A percentile compares a stretch with the other conserved stretches of the same genome.
Conservation (phyloP, 2,329 filamentous ascomycete genomes). For the Rachicladosporium sp. region DNA sequence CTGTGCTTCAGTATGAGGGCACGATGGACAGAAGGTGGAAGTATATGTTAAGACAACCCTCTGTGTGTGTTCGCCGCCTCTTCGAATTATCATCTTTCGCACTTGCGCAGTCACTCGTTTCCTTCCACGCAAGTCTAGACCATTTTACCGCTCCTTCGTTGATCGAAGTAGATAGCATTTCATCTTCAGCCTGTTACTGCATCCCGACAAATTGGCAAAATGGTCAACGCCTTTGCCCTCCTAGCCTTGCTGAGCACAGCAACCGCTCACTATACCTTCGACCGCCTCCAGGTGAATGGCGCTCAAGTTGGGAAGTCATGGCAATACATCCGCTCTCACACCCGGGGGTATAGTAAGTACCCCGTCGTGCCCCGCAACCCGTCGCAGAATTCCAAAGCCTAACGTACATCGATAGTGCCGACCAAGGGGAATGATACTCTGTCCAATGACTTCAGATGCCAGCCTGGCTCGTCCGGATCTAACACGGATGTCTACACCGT, state of each 20-base stretch:
- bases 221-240: conserved; percentile 21
- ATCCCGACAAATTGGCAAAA: conserved; percentile 10
- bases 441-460: conserved; percentile 14
- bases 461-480: conserved; percentile 15
- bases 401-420: conserved; percentile 5
- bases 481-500: conserved; percentile 22
- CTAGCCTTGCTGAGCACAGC: conserved; percentile 18
- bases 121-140: too few species aligned
- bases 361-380: too few species aligned
- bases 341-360: conserved; percentile 3
- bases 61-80: not conserved
- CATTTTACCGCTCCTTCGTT: conserved; percentile 3
- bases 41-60: not conserved
- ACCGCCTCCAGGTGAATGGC: conserved; percentile 32
- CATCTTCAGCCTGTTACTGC: not conserved
- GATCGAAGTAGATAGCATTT: conserved; percentile 3
- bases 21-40: too few species aligned
- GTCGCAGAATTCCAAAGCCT: too few species aligned
- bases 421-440: conserved; percentile 21
- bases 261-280: conserved; percentile 25
- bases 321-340: conserved; percentile 33
- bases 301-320: conserved; percentile 25
- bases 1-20: too few species aligned
- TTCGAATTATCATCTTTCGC: conserved; percentile 1
- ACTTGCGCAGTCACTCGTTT: conserved; percentile 3